Base-by-base conservation (phyloP, 805 yeast species). In the Sugiyamaella floridensis region DNA sequence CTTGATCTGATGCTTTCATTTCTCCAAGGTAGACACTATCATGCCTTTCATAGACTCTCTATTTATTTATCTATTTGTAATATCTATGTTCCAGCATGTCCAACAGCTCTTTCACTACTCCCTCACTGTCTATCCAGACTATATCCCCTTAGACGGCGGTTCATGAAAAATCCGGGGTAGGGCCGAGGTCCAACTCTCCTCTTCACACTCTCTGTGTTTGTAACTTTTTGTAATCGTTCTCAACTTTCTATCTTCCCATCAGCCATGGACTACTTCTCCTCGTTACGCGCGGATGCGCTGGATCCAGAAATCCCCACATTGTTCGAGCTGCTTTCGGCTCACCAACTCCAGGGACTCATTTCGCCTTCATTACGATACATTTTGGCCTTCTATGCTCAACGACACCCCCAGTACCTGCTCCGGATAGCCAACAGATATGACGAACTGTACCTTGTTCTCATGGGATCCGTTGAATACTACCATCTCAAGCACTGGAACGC, bases 321-420 rank as follows among this genome's bases (percentile, higher is more conserved):
- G 1, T 92, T 90, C 67, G 99, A 92, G 72, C 77, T 92, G 48
- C 72, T 89, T 11, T 88, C 97, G 0, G 80, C 96, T 0, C 76
- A 78, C 54, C 96, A 92, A 69, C 76, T 92, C 22, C 88, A 87
- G 54, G 72, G 77, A 1, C 74, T 92, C 52, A 71, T 92, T 34
- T 82, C 95, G 0, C 96, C 97, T 0, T 86, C 97, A 0, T 65
- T 89, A 18, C 71, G 96, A 52, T 90, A 83, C 67, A 75, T 92
- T 9, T 67, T 92, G 15, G 87, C 87, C 5, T 88, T 88, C 63
- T 87, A 86, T 67, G 85, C 96, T 1, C 82, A 82, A 55, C 74
- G 81, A 57, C 80, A 85, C 63, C 99, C 99, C 1, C 76, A 82
- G 34, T 76, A 80, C 56, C 71, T 86, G 14, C 73, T 89, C 14